Conservation (phyloP, 441 rosid genomes). For the Kokia cookei region DNA sequence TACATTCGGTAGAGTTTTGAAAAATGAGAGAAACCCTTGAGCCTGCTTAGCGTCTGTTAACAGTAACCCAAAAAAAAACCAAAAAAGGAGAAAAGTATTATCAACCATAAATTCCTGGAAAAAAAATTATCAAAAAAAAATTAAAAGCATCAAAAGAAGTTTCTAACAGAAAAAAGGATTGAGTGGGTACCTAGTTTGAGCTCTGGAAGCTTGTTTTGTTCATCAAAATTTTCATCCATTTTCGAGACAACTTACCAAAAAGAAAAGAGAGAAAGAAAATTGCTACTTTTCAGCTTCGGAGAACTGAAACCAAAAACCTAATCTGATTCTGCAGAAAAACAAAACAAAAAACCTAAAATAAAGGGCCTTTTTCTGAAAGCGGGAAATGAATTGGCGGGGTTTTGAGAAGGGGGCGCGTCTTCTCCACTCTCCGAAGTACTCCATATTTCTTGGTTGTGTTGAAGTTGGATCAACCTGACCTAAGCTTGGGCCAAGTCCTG, state of each 20-base stretch:
- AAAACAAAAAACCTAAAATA: background rate
- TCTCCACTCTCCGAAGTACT: background rate
- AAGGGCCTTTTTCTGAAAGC: slow-evolving; percentile 30
- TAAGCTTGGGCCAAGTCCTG: background rate
- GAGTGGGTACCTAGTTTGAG: slow-evolving; percentile 73
- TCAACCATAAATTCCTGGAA: background rate
- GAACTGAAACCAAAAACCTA: background rate
- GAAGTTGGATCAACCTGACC: background rate
- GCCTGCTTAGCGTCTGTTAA: slow-evolving; percentile 85
- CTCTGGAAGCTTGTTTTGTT: slow-evolving; percentile 79
- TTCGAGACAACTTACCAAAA: background rate
- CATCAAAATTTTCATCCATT: slow-evolving; percentile 58
- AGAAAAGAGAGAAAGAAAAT: background rate
- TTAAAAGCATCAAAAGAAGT: background rate
- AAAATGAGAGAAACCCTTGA: slow-evolving; percentile 94
- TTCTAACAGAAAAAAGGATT: background rate
- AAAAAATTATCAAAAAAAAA: background rate
- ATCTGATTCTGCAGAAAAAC: background rate
- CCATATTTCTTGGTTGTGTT: background rate
- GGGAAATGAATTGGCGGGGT: slow-evolving; percentile 61
- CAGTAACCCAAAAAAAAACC: background rate
- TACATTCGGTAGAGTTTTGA: slow-evolving; percentile 84
- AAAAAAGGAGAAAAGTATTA: background rate
- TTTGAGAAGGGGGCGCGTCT: slow-evolving; percentile 34
- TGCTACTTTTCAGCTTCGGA: background rate